Evolutionary conservation across 768 basidiomycete species (phyloP).

Genomic region (Glaciozyma martinii): DNA sequence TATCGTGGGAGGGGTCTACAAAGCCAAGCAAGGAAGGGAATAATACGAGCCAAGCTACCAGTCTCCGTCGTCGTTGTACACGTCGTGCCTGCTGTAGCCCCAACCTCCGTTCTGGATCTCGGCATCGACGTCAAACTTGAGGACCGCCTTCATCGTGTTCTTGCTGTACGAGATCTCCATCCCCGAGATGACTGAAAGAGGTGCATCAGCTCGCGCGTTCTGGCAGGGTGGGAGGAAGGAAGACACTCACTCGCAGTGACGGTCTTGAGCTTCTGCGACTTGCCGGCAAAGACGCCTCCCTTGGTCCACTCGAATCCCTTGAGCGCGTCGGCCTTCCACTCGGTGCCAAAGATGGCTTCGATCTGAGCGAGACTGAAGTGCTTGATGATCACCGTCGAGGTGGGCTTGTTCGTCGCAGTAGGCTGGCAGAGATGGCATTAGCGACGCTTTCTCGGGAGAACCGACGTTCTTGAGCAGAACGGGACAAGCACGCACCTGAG

Average conservation of each 20-base stretch:
- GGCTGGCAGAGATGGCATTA: no score
- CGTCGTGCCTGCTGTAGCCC: not conserved
- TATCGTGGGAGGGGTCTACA: no score
- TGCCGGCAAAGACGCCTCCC: not conserved
- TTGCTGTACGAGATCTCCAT: not conserved
- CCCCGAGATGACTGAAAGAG: not conserved
- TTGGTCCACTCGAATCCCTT: not conserved
- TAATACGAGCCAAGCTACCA: not conserved
- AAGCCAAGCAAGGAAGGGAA: no score
- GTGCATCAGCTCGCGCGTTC: no score
- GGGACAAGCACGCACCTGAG: no score
- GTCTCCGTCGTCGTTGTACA: not conserved
- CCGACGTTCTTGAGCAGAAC: no score
- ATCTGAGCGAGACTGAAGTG: not conserved
- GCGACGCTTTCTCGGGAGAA: no score
- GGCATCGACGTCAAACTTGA: not conserved
- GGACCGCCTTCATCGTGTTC: not conserved
- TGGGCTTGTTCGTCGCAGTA: no score
- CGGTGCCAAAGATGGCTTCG: not conserved
- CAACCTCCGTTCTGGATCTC: not conserved
- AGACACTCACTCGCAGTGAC: not conserved
- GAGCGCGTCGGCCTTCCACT: not conserved
- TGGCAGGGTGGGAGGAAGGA: no score
- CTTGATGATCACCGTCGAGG: not conserved
- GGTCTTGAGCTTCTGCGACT: not conserved